Evolutionary conservation across 2,329 filamentous ascomycete species (phyloP).

Genomic region (Calonectria fujianensis): DNA sequence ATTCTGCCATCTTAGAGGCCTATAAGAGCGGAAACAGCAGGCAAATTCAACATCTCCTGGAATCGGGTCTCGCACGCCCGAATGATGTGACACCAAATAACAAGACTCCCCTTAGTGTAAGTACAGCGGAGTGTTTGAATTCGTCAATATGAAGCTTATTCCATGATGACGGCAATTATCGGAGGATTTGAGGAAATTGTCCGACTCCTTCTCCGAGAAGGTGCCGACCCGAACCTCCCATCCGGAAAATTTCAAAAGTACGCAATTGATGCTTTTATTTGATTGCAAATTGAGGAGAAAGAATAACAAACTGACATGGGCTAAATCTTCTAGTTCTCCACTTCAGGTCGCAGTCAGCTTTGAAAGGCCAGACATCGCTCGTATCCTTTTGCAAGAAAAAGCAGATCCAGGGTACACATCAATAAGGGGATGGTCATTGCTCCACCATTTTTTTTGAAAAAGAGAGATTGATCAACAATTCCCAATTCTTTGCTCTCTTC

Average conservation of each 20-base stretch:
- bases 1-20: background rate
- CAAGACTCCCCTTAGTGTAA: conserved; percentile 2
- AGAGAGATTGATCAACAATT: too few species aligned
- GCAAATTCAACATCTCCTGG: background rate
- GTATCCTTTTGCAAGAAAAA: too few species aligned
- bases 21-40: background rate
- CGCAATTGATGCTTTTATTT: background rate
- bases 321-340: too few species aligned
- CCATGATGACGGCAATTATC: background rate
- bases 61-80: background rate
- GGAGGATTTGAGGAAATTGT: conserved; percentile 1
- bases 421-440: too few species aligned
- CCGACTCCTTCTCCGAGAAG: background rate
- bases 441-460: too few species aligned
- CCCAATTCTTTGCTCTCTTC: too few species aligned
- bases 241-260: background rate
- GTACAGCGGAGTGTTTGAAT: background rate
- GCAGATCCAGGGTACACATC: too few species aligned
- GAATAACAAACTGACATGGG: too few species aligned
- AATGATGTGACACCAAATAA: background rate
- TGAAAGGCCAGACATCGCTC: too few species aligned
- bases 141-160: background rate
- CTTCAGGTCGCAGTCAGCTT: too few species aligned
- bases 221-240: conserved; percentile 5
- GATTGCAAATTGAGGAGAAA: too few species aligned